A percentile compares a stretch with the other conserved stretches of the same genome.
phyloP scores from a whole-genome alignment of 441 rosid species.

The Populus hybrid region DNA sequence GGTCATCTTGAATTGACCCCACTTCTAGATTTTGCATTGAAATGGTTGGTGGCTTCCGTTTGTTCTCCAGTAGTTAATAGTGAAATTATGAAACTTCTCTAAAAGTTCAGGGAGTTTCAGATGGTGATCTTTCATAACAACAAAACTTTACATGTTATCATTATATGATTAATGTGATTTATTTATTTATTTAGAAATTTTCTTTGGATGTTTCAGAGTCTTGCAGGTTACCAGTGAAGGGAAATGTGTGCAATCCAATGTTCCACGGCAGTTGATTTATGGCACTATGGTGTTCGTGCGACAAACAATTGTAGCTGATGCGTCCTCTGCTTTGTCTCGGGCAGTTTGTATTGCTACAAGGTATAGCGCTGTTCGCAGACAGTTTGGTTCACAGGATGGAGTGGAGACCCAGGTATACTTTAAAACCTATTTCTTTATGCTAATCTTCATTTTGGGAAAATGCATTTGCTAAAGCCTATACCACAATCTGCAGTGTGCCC shows the following conservation, averaged over 20 bases:
- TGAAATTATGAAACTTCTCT: not conserved
- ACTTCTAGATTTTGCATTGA: not conserved
- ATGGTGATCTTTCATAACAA: not conserved
- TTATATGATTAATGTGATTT: not conserved
- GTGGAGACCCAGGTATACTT: conserved; percentile 75
- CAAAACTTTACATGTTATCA: not conserved
- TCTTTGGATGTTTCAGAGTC: conserved; percentile 52
- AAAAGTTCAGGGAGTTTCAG: not conserved
- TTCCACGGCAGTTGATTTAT: conserved; percentile 83
- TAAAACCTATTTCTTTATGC: not conserved
- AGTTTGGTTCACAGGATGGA: conserved; percentile 73
- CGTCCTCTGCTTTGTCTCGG: conserved; percentile 77
- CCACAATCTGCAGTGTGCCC: not conserved
- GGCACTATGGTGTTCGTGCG: conserved; percentile 94
- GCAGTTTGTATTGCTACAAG: conserved; percentile 96
- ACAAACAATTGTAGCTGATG: conserved; percentile 79
- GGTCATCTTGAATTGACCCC: conserved; percentile 2
- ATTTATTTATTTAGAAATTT: conserved; percentile 3
- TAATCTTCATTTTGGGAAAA: too few species aligned
- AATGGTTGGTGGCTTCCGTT: not conserved
- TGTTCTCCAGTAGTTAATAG: not conserved
- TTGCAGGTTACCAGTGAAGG: conserved; percentile 88
- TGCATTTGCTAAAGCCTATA: too few species aligned
- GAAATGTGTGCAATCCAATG: conserved; percentile 65
- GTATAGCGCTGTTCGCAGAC: conserved; percentile 93